Percentiles rank a stretch among this genome's conserved stretches.
These are phyloP conservation scores for Xerocomellus dryophilus DNA, from an alignment of 768 basidiomycete species.

Conservation along the genomic window DNA sequence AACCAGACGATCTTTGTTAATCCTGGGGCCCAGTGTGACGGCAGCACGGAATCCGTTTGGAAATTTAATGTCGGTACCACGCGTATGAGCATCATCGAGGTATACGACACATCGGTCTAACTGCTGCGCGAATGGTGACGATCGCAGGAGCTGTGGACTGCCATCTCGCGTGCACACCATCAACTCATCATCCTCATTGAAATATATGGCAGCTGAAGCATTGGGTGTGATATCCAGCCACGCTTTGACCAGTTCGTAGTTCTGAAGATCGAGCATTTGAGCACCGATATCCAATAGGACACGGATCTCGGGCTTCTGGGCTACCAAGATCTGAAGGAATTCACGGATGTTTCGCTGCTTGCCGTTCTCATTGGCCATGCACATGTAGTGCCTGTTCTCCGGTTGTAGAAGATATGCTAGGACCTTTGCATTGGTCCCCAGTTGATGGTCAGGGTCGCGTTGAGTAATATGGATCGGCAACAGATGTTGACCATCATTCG, in stretches of 20 bases:
- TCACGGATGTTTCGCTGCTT: conserved; percentile 10
- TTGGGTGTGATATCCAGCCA: conserved; percentile 36
- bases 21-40: conserved; percentile 22
- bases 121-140: too few species aligned
- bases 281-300: conserved; percentile 38
- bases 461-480: conserved; percentile 35
- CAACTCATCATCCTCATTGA: conserved; percentile 9
- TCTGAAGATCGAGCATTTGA: conserved; percentile 41
- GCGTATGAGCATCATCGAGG: conserved; percentile 40
- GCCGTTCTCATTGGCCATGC: conserved; percentile 7
- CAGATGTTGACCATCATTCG: conserved; percentile 39
- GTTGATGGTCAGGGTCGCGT: conserved; percentile 25
- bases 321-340: conserved; percentile 31
- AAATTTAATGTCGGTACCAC: conserved; percentile 38
- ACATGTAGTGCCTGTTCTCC: conserved; percentile 19
- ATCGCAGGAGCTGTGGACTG: too few species aligned
- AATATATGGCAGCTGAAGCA: conserved; percentile 30
- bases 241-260: conserved; percentile 35
- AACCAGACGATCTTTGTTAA: conserved; percentile 30
- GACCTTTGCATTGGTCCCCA: conserved; percentile 44
- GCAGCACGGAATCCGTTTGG: conserved; percentile 33
- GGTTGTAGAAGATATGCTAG: conserved; percentile 29
- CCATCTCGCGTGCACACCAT: too few species aligned
- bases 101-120: conserved; percentile 30
- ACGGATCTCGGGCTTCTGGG: conserved; percentile 36